Base-by-base conservation (phyloP, 2,329 filamentous ascomycete genomes). In the Arthrobotrys sphaeroides region DNA sequence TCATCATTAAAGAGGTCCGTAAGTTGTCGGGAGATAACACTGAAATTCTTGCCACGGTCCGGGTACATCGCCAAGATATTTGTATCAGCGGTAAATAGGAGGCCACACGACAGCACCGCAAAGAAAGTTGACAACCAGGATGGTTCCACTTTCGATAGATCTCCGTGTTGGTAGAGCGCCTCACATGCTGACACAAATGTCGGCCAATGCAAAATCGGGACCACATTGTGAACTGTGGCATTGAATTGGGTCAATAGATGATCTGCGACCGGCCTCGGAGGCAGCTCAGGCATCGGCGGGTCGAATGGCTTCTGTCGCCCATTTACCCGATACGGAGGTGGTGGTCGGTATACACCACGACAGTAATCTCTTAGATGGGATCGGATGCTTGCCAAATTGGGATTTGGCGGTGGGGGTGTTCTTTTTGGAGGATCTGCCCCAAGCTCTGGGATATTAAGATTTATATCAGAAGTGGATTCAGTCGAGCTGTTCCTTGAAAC, bases 121-220 rank as follows among this genome's bases (percentile, higher is more conserved):
- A 94, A 97, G 79, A 97, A 90, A 18, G 95, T 85, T 1, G 92
- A 90, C 33, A 91, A 85, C 89, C 92, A 97, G 36, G 90, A 88
- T 13, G 88, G 86, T 0, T 90, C 85, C 5, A 88, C 85, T 2
- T 87, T 87, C 28, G 87, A 84, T 16, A 91, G 84, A 45, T 87
- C 87, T 2, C 88, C 87, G 43, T 84, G 83, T 66, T 87, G 87
- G 82, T 97, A 97, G 5, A 96, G 85, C 6, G 88, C 86, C 68
- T 96, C 92, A 75, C 94, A 91, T 60, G 91, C 88, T 53, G 87
- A 86, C 79, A 90, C 86, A 79, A 98, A 96, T 0, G 88, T 91
- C 1, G 92, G 91, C 91, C 94, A 96, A 82, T 98, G 92, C 7
- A 98, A 80, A 45, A 97, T 89, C 0, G 95, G 95, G 78, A 94